Evolutionary conservation across 2,329 filamentous ascomycete species (phyloP), one percentile per base, ranked within the genome.

Genomic region (Nemania diffusa): DNA sequence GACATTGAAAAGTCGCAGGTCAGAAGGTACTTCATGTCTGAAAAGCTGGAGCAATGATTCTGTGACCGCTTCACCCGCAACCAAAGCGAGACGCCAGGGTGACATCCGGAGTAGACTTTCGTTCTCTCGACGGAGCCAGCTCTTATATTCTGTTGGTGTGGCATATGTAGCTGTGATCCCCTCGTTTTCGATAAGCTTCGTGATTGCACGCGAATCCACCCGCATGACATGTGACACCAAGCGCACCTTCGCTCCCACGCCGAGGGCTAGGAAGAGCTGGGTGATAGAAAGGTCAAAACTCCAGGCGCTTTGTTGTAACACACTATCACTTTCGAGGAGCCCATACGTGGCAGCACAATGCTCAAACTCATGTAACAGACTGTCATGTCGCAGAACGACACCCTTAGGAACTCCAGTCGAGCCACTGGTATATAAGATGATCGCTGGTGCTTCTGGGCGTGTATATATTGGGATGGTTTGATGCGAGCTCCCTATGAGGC

Each of bases 1-100:
- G 0, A 52, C 56, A 42, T 77, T 75, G 59, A 71, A 70, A 1
- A 77, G 26, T 2, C 46, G 29, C 3, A 64, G 26, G 26, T 59
- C 24, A 1, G 15, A 5, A 3, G 40, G 26, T 26, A 11, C 24
- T 11, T 34, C 5, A 8, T 11, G 8, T 20, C 9, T 2, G 20
- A 22, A 59, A 2, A 15, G 42, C 15, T 11, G 9, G 1, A 46
- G 22, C 7, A 51, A n/a, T 3, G 4, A 0, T 4, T 29, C 8
- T 2, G 37, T 29, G 8, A 37, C 42, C 5, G 40, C 3, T 13
- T 60, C 57, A 9, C 57, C 57, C 2, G 9, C 57, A 20, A 7
- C 5, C 1, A 40, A 9, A 13, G 57, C 57, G 3, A 7, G 15
- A 11, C 3, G 7, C 57, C 57, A 60, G 5, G 17, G 3, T n/a